Evolutionary conservation across 2,329 filamentous ascomycete genomes (phyloP), one percentile per base, ranked within the genome.

Genomic region (Sporothrix protearum): DNA sequence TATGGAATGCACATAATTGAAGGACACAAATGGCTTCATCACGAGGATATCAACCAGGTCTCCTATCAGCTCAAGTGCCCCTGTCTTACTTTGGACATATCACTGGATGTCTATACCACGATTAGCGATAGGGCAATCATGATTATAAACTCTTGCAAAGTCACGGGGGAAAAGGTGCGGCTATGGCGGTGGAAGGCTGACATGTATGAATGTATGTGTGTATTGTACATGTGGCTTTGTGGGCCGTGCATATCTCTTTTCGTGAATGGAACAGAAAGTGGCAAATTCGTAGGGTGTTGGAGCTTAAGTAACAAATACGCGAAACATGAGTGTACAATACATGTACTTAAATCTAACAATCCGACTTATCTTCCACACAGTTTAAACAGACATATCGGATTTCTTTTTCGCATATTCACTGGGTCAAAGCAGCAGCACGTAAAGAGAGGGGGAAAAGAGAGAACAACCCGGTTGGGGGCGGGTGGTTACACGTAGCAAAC

Each of bases 381-480:
- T 53, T 8, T 25, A 12, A 49, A n/a, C n/a, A n/a, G n/a, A n/a
- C n/a, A n/a, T n/a, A n/a, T 53, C 12, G 22, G 8, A 4, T 12
- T 28, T 53, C 7, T 25, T 51, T 25, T 53, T 25, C n/a, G 45
- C 19, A n/a, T 8, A 36, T 36, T 47, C 19, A 47, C 30, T 28
- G 14, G n/a, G 36, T 28, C 36, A 25, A 14, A 28, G 10, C 30
- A 22, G 33, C 33, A 61, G 42, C 42, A 47, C 5, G 14, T 2
- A 42, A 14, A 7, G 6, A 14, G 7, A 8, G n/a, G 19, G 3
- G 12, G 39, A 28, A 22, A 64, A 19, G 39, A 28, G 36, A 64
- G 45, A 45, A 64, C 45, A 64, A 64, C 28, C 36, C 36, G 59
- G 59, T 45, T 64, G 59, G n/a, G 57, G 59, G 59, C 59, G 33